Evolutionary conservation across 2,329 filamentous ascomycete species (phyloP).

Genomic region (Aspergillus sojae): DNA sequence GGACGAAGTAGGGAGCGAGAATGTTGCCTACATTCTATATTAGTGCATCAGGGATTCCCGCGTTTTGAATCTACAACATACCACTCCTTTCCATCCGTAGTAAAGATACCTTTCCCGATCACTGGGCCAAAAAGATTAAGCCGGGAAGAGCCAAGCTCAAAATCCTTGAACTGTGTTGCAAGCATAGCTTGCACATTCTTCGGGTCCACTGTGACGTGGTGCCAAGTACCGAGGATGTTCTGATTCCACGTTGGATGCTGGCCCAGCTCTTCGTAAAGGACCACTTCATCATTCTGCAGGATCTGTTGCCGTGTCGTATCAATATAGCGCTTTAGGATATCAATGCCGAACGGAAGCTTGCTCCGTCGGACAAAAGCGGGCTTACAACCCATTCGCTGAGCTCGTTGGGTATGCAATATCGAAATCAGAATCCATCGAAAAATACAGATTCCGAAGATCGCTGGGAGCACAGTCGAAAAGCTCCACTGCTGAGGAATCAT

Average conservation of each 20-base stretch:
- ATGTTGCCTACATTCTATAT: conserved; percentile 46
- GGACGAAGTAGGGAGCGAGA: conserved; percentile 56
- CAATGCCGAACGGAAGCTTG: not conserved
- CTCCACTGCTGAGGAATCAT: not conserved
- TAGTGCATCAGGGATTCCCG: not conserved
- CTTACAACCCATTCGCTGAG: not conserved
- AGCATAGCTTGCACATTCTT: conserved; percentile 81
- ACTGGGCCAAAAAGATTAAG: conserved; percentile 59
- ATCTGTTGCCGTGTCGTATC: not conserved
- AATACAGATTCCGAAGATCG: not conserved
- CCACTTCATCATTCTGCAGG: conserved; percentile 1
- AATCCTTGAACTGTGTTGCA: conserved; percentile 79
- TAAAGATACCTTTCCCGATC: conserved; percentile 53
- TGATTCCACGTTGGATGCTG: not conserved
- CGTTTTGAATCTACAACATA: conserved; percentile 28
- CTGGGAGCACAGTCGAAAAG: not conserved
- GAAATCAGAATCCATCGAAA: not conserved
- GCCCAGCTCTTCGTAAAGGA: not conserved
- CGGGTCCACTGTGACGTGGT: conserved; percentile 33
- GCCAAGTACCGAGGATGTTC: not conserved
- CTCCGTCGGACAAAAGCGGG: not conserved
- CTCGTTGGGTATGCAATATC: not conserved
- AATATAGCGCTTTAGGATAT: not conserved
- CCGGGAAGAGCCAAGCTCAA: conserved; percentile 75
- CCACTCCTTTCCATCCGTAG: conserved; percentile 76